Evolutionary conservation across 352 stramenopile species (phyloP), one percentile per base, ranked within the genome.

Genomic region (Phytophthora foliorum): DNA sequence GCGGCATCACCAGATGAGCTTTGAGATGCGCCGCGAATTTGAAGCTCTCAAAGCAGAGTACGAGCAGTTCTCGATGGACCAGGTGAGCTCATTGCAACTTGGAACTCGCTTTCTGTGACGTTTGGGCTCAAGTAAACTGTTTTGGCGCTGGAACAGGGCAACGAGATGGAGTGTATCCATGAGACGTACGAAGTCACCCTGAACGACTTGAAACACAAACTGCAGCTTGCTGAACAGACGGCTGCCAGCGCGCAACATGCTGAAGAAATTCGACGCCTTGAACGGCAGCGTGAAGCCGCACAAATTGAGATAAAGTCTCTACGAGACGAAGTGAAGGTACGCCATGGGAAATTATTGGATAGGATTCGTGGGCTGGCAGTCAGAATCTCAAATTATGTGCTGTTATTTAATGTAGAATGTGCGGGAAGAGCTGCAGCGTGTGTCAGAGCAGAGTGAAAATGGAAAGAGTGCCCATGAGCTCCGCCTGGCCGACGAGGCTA

Each of bases 31-130:
- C 16, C 78, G 86, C 21, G 89, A 94, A 50, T 89, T 82, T 62
- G 89, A 96, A 58, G 67, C 91, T 7, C 53, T 96, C 21, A 94
- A 95, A 70, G 88, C 88, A 29, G 89, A 95, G 75, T 94, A 93
- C 77, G 89, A 95, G 51, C 86, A 95, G 73, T 93, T 83, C 60
- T 79, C 85, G 0, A 78, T 92, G 25, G 82, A 94, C 46, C 87
- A 95, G 65, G 82, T 88, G 21, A 11, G 67, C 27, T 6, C 7
- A 14, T 24, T 14, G 56, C 14, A 2, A 17, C 34, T 41, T 34
- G 13, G 34, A 41, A 13, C n/a, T n/a, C n/a, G 38, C 0, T 8
- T 13, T 34, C 21, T 11, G 11, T 54, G 32, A 41, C 4, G 3
- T 19, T 50, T 6, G 6, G 27, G 38, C 50, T 62, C 16, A 58